Base-by-base conservation (phyloP, 2,329 filamentous ascomycete genomes). In the Xylaria sp. region DNA sequence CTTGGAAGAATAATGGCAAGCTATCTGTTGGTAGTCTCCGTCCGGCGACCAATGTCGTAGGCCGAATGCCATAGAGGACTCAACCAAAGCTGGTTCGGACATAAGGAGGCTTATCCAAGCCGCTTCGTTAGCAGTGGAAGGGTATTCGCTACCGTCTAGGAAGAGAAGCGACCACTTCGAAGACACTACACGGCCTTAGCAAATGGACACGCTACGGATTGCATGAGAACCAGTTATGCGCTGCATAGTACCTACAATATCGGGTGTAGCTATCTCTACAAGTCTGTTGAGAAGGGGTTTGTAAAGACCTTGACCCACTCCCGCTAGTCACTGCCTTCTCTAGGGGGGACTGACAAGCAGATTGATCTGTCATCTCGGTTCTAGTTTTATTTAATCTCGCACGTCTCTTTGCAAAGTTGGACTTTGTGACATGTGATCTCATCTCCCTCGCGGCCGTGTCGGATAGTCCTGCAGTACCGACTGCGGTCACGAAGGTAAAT, bases 61-160 rank as follows among this genome's bases (percentile, higher is more conserved):
- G 6, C 72, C 73, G 10, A 75, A 58, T 8, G 73, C 74, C 68
- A 77, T 63, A 3, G 75, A 67, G 10, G 74, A 68, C 62, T 77
- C 74, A 12, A 74, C 53, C 12, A 76, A 60, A 5, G 70, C 74
- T 2, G 71, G 73, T 29, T 77, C 73, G 3, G 76, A 75, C 37
- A 65, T 64, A 44, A 77, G 65, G 13, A 76, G 65, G 13, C 69
- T 35, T 29, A 74, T 62, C 75, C 75, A 77, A 2, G 66, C 70
- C 5, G 69, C 70, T 64, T 77, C 75, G 18, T 51, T 42, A 1
- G 53, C 29, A 18, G 21, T 67, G 21, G 16, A n/a, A n/a, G 68
- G 69, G 32, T 65, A 70, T 5, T 54, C 13, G 27, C 44, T 66
- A 3, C 63, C 57, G n/a, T 71, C 53, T 3, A 69, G n/a, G 48